A percentile compares a stretch with the other conserved stretches of the same genome.
phyloP scores from a whole-genome alignment of 345 rosid species.

The Iberis pinnata region DNA sequence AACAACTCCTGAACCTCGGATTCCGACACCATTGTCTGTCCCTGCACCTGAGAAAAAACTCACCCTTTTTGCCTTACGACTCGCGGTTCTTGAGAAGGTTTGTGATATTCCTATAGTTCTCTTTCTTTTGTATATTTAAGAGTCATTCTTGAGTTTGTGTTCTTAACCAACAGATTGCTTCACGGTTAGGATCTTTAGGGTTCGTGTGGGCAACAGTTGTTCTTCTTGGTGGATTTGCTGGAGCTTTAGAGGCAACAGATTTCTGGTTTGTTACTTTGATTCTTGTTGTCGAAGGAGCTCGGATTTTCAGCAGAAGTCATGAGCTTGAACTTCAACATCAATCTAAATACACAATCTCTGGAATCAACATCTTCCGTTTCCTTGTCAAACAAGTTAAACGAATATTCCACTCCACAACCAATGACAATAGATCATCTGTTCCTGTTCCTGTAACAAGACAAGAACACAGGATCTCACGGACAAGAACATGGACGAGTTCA shows the following conservation, averaged over 20 bases:
- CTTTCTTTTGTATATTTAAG: background rate
- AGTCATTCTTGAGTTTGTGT: background rate
- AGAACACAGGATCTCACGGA: background rate
- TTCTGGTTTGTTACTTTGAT: constrained; percentile 84
- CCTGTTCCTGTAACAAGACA: too few relatives aligned
- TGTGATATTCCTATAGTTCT: background rate
- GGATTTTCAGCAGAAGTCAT: constrained; percentile 89
- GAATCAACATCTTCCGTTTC: constrained; percentile 50
- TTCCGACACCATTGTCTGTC: constrained; percentile 14
- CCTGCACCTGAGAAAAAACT: constrained; percentile 79
- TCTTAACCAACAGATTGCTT: constrained; percentile 39
- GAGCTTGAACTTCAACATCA: constrained; percentile 94
- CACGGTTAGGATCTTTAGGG: constrained; percentile 78
- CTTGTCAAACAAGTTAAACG: constrained; percentile 26
- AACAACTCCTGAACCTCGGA: constrained; percentile 24
- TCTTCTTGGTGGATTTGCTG: constrained; percentile 89
- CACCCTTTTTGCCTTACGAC: constrained; percentile 79
- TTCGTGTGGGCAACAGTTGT: constrained; percentile 99
- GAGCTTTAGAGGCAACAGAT: constrained; percentile 56
- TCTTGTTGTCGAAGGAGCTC: constrained; percentile 72
- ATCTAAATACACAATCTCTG: constrained; percentile 68
- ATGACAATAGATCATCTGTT: too few relatives aligned
- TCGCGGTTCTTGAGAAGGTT: constrained; percentile 73
- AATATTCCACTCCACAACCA: constrained; percentile 20
- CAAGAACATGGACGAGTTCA: constrained; percentile 58